phyloP scores from a whole-genome alignment of 164 flowering plant species.

The Hamamelis virginiana region DNA sequence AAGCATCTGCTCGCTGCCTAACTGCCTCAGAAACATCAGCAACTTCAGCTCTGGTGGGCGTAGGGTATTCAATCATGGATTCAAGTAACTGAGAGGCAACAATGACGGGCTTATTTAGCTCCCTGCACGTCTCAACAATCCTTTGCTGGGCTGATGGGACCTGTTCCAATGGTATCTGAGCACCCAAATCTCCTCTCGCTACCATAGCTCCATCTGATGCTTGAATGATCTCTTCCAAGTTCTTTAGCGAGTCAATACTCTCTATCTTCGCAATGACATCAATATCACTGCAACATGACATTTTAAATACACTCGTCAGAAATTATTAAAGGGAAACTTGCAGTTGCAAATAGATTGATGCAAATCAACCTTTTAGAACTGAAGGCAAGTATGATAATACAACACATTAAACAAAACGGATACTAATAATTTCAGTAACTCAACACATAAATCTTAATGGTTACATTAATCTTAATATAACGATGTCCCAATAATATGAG shows the following conservation, averaged over 20 bases:
- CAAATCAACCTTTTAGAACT: background rate
- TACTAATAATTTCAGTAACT: background rate
- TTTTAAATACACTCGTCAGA: background rate
- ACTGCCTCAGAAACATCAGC: conserved; percentile 99
- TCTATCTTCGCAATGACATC: conserved; percentile 91
- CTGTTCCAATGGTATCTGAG: conserved; percentile 96
- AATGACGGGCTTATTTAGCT: conserved; percentile 88
- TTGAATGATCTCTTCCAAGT: conserved; percentile 82
- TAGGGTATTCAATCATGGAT: conserved; percentile 97
- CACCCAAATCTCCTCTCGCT: conserved; percentile 96
- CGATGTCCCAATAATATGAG: too few species aligned
- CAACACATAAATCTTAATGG: background rate
- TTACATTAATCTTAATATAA: too few species aligned
- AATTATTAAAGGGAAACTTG: background rate
- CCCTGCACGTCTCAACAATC: conserved; percentile 80
- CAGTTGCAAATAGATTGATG: background rate
- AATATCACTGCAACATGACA: conserved; percentile 62
- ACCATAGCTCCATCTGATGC: conserved; percentile 99
- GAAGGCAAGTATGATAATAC: background rate
- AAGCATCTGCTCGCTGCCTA: conserved; percentile 88
- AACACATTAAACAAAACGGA: background rate
- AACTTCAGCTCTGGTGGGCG: conserved; percentile 97
- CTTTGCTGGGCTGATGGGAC: conserved; percentile 92
- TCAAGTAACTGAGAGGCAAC: conserved; percentile 97
- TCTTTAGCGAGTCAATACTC: conserved; percentile 87